These are phyloP conservation scores for Polysphondylium violaceum DNA, from an alignment of 78 protist species.

Conservation along the genomic window DNA sequence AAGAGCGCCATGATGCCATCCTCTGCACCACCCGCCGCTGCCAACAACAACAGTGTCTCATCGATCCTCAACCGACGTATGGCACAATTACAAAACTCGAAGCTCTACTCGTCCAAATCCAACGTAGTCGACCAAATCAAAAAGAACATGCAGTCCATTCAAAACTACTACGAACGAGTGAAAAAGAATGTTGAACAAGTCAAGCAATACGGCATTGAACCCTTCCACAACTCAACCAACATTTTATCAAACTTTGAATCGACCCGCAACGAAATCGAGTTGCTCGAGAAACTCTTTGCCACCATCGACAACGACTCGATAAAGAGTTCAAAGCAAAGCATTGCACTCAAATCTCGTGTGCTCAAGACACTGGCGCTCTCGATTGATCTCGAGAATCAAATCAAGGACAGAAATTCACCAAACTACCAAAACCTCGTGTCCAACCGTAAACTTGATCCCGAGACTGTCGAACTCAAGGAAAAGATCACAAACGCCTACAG, in stretches of 20 bases:
- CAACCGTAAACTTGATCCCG: slow-evolving; percentile 23
- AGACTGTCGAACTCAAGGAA: neutral
- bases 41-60: neutral
- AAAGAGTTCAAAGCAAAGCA: neutral
- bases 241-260: too few relatives aligned
- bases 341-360: neutral
- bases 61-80: neutral
- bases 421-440: slow-evolving; percentile 6
- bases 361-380: neutral
- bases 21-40: neutral
- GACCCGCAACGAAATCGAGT: too few relatives aligned
- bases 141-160: slow-evolving; percentile 11
- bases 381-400: neutral
- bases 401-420: neutral
- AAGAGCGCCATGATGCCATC: neutral
- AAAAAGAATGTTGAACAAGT: neutral
- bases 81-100: neutral
- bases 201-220: neutral
- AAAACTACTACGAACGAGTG: neutral
- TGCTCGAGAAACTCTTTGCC: neutral
- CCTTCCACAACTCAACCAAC: neutral
- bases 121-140: slow-evolving; percentile 4
- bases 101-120: neutral
- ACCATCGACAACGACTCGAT: neutral
- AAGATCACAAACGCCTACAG: neutral